Evolutionary conservation across 768 basidiomycete species (phyloP).

Genomic region (Boletus patriciae): DNA sequence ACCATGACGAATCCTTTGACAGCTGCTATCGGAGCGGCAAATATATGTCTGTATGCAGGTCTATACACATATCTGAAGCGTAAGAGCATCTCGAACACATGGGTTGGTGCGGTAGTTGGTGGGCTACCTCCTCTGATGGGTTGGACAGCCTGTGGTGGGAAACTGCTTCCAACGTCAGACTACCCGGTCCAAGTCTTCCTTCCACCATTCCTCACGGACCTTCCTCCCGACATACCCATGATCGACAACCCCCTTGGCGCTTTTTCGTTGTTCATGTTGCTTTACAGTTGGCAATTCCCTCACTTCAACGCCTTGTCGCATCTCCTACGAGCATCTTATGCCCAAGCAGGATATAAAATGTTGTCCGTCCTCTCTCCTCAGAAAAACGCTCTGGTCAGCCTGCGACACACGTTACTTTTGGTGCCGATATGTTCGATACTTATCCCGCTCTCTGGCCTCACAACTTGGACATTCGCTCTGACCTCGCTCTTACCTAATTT

Average conservation of each 20-base stretch:
- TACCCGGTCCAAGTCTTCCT: constrained; percentile 62
- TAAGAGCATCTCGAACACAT: constrained; percentile 79
- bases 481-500: constrained; percentile 76
- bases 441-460: constrained; percentile 86
- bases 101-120: constrained; percentile 93
- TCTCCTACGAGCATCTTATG: constrained; percentile 83
- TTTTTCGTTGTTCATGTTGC: constrained; percentile 74
- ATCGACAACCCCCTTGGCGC: constrained; percentile 83
- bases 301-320: constrained; percentile 96
- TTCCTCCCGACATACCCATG: constrained; percentile 44
- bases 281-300: constrained; percentile 98
- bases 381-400: constrained; percentile 80
- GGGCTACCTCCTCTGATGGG: constrained; percentile 95
- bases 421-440: constrained; percentile 77
- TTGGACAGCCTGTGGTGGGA: constrained; percentile 93
- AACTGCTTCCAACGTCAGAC: constrained; percentile 61
- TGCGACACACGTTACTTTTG: constrained; percentile 79
- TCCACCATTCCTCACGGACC: constrained; percentile 54
- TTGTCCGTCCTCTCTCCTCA: constrained; percentile 74
- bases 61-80: constrained; percentile 93
- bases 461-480: constrained; percentile 86
- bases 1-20: constrained; percentile 84
- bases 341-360: constrained; percentile 93
- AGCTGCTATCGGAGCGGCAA: constrained; percentile 77
- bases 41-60: constrained; percentile 88